Conservation (phyloP, 169 alveolate genomes). For the Cryptosporidium felis region DNA sequence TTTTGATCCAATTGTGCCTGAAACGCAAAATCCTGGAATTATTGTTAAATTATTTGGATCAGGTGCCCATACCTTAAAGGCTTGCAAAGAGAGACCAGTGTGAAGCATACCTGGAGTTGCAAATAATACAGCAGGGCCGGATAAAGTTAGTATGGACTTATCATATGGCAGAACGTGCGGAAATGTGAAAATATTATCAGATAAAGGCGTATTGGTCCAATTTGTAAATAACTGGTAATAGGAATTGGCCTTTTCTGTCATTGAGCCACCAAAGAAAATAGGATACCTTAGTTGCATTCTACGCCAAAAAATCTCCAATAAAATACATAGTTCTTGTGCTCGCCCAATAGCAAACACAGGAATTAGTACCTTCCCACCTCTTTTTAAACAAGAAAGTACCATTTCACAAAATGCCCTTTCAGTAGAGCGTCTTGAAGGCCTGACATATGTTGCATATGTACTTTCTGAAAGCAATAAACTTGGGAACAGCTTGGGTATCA, state of each 20-base stretch:
- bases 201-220: constrained; percentile 87
- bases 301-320: constrained; percentile 96
- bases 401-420: constrained; percentile 93
- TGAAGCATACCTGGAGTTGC: constrained; percentile 99
- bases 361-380: constrained; percentile 93
- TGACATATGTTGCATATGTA: constrained; percentile 95
- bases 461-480: constrained; percentile 94
- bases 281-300: constrained; percentile 91
- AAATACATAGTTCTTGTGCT: constrained; percentile 97
- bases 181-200: constrained; percentile 92
- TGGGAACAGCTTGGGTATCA: constrained; percentile 91
- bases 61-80: constrained; percentile 95
- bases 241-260: constrained; percentile 96
- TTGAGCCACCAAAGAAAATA: constrained; percentile 96
- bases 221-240: constrained; percentile 92
- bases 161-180: constrained; percentile 91
- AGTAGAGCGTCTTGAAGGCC: constrained; percentile 94
- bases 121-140: constrained; percentile 96
- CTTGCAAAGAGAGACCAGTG: constrained; percentile 94
- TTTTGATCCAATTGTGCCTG: constrained; percentile 97
- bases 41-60: constrained; percentile 92
- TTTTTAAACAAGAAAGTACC: constrained; percentile 79
- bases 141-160: constrained; percentile 84
- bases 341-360: constrained; percentile 99
- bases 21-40: constrained; percentile 98